Evolutionary conservation across 208 protist genomes (phyloP).

Genomic region (Trypanosoma melophagium): DNA sequence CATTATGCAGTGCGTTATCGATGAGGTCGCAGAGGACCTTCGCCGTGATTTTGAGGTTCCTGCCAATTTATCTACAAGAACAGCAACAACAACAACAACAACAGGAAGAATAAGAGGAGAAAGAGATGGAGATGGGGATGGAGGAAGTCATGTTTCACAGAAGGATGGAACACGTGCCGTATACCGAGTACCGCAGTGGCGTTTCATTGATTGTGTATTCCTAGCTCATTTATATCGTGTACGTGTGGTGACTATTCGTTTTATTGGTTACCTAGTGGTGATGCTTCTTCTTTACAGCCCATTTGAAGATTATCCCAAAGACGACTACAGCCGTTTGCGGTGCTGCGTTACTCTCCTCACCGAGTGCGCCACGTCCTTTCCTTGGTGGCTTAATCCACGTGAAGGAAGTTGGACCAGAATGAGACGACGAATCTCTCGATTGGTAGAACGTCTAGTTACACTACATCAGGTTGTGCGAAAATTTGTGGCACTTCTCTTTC

Average conservation of each 20-base stretch:
- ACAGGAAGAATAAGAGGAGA: not conserved
- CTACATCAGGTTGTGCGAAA: slow-evolving; percentile 28
- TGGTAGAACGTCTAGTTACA: slow-evolving; percentile 5
- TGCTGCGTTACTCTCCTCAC: slow-evolving; percentile 19
- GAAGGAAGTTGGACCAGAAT: no score
- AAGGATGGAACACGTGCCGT: not conserved
- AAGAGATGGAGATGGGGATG: no score
- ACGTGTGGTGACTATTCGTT: slow-evolving; percentile 24
- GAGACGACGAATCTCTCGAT: not conserved
- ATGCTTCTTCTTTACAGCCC: slow-evolving; percentile 22
- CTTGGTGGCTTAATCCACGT: slow-evolving; percentile 5
- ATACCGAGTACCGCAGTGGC: slow-evolving; percentile 24
- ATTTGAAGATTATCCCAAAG: not conserved
- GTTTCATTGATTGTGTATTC: slow-evolving; percentile 28
- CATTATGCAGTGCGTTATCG: slow-evolving; percentile 17
- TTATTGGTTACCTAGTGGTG: slow-evolving; percentile 14
- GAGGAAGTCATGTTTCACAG: not conserved
- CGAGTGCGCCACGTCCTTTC: slow-evolving; percentile 11
- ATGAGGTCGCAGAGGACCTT: slow-evolving; percentile 24
- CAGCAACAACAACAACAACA: no score
- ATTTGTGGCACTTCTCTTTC: slow-evolving; percentile 19
- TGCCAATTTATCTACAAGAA: no score
- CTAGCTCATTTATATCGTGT: slow-evolving; percentile 19
- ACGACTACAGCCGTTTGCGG: slow-evolving; percentile 15
- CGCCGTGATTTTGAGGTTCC: slow-evolving; percentile 27